Conservation (phyloP, 805 yeast genomes). For the Candida awuae region DNA sequence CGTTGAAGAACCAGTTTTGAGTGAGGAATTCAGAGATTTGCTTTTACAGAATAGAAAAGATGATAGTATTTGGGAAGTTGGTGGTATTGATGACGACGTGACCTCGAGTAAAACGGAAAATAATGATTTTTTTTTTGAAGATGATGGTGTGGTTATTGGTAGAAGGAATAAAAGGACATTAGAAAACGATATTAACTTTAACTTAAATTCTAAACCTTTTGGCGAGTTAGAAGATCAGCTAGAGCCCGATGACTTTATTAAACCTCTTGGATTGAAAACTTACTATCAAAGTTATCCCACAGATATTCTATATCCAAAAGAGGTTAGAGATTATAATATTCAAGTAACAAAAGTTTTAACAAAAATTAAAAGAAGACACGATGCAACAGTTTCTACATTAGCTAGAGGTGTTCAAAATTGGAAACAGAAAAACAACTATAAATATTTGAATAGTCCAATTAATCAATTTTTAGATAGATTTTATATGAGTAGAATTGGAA, state of each 20-base stretch:
- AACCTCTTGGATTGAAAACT: constrained; percentile 12
- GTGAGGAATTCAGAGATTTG: constrained; percentile 35
- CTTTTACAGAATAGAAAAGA: constrained; percentile 17
- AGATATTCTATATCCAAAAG: constrained; percentile 58
- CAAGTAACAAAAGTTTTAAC: constrained; percentile 56
- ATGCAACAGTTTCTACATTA: constrained; percentile 86
- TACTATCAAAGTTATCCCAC: constrained; percentile 42
- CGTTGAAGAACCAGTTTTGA: constrained; percentile 45
- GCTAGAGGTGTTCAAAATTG: constrained; percentile 91
- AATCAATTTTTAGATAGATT: constrained; percentile 80
- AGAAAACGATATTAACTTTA: background rate
- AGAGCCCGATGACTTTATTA: constrained; percentile 9
- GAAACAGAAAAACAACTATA: constrained; percentile 46
- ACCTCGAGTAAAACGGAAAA: background rate
- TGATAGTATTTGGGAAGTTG: constrained; percentile 24
- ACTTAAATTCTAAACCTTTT: background rate
- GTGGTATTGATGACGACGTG: background rate
- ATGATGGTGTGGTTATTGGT: constrained; percentile 39
- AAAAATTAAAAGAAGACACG: constrained; percentile 75
- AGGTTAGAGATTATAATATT: constrained; percentile 63
- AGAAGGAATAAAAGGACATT: constrained; percentile 10
- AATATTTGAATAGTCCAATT: constrained; percentile 57
- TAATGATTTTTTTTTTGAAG: constrained; percentile 27
- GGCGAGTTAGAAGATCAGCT: constrained; percentile 2
- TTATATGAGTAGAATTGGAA: constrained; percentile 86